Evolutionary conservation across 192 early-diverging fungal species (phyloP), one percentile per base, ranked within the genome.

Genomic region (Coemansia sp.): DNA sequence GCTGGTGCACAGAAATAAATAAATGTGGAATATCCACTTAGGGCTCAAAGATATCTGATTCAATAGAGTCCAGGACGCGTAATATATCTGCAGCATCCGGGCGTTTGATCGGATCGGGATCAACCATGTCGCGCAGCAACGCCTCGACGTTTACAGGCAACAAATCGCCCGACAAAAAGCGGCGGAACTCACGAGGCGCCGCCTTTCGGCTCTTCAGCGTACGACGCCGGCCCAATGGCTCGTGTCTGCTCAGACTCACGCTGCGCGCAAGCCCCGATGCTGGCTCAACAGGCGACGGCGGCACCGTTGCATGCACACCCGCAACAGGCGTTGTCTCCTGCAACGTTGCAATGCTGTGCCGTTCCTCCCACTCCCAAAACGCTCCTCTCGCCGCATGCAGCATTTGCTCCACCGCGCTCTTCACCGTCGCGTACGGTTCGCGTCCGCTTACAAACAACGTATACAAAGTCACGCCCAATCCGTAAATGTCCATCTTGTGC

Each of bases 301-400:
- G 51, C 20, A 24, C 23, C 11, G 51, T 23, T 5, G 51, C 19
- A 24, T 35, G 32, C 32, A 35, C 32, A 9, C 7, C 7, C 7
- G 32, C 32, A 32, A 65, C 58, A 8, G 63, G 63, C 19, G 59
- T 52, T 3, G 56, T 54, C 23, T 47, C 29, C 61, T 63, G 65
- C 64, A 74, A 45, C 18, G 68, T 57, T 1, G 68, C 61, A 52
- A 80, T 55, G 55, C 57, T 65, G 24, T 82, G 69, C 1, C 74
- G 69, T 59, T 82, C 73, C 66, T 86, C 86, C 77, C 81, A 85
- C 19, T 78, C 71, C 86, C 86, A 88, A 57, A 88, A 88, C 5
- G 85, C 86, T 43, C 86, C 86, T 59, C 80, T 85, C 10, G 76
- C 71, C 19, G 85, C 82, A 60, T 82, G 66, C 16, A 85, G 78